phyloP scores from a whole-genome alignment of 257 asterid genomes.

The Cinchona pubescens region DNA sequence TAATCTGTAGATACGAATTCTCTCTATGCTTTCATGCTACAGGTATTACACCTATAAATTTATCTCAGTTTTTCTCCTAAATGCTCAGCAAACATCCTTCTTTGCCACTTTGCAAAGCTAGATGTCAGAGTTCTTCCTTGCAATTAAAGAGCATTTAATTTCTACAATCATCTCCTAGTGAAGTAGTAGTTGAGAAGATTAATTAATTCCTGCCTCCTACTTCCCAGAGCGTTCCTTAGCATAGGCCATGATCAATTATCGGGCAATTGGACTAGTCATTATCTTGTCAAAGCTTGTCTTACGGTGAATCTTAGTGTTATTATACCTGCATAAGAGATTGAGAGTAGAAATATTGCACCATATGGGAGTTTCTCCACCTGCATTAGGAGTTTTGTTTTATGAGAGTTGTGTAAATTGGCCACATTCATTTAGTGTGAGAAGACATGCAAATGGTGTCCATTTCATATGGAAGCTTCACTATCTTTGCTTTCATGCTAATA shows the following conservation, averaged over 20 bases:
- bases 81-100: not conserved
- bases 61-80: not conserved
- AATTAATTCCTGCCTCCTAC: too few species aligned
- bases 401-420: not conserved
- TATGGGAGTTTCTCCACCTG: not conserved
- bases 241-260: not conserved
- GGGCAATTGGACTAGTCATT: not conserved
- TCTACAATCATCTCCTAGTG: not conserved
- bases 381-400: not conserved
- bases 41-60: not conserved
- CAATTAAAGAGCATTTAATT: not conserved
- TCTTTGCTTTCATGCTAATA: conserved; percentile 1
- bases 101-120: not conserved
- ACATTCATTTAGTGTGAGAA: not conserved
- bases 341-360: not conserved
- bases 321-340: not conserved
- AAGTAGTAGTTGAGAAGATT: not conserved
- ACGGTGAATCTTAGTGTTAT: not conserved
- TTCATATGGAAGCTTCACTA: not conserved
- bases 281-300: not conserved
- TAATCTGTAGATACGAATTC: not conserved
- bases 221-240: not conserved
- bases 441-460: not conserved
- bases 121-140: not conserved
- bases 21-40: not conserved